Evolutionary conservation across 1,284 basidiomycete species (phyloP), one percentile per base, ranked within the genome.

Genomic region (Moesziomyces aphidis): DNA sequence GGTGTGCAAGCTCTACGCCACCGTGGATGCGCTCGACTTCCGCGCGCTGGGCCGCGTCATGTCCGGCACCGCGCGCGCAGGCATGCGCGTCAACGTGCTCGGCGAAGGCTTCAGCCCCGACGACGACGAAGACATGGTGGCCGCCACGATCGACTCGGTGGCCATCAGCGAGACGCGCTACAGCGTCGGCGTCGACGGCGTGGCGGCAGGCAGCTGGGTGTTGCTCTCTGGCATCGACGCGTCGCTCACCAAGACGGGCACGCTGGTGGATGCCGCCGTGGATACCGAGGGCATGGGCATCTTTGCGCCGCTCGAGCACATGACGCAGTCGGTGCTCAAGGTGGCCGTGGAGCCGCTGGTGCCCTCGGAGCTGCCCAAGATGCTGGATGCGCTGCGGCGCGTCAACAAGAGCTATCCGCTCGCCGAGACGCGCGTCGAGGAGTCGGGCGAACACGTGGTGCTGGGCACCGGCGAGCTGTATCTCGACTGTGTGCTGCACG

Each of bases 401-500:
- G 90, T 99, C 86, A 99, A 98, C 88, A 99, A 98, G 86, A 93
- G 92, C 42, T 99, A 99, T 85, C 97, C 97, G 4, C 88, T 99
- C 9, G 90, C 94, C 13, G 88, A 90, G 59, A 99, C 96, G 3
- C 97, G 97, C 85, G 97, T 99, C 22, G 97, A 99, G 86, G 97
- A 99, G 86, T 94, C 92, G 56, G 97, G 97, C 31, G 97, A 99
- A 85, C 97, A 99, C 85, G 93, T 99, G 61, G 87, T 99, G 56
- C 90, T 99, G 71, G 97, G 97, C 50, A 98, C 97, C 0, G 97
- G 97, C 57, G 97, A 99, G 85, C 87, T 99, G 52, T 98, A 97
- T 86, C 88, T 99, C 79, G 97, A 99, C 85, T 97, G 92, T 75
- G 92, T 97, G 48, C 90, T 99, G 90, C 95, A 99, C 84, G 97